A percentile compares a stretch with the other conserved stretches of the same genome.
phyloP scores from a whole-genome alignment of 1,139 yeast species.

The Casaregolazyma lundiana region DNA sequence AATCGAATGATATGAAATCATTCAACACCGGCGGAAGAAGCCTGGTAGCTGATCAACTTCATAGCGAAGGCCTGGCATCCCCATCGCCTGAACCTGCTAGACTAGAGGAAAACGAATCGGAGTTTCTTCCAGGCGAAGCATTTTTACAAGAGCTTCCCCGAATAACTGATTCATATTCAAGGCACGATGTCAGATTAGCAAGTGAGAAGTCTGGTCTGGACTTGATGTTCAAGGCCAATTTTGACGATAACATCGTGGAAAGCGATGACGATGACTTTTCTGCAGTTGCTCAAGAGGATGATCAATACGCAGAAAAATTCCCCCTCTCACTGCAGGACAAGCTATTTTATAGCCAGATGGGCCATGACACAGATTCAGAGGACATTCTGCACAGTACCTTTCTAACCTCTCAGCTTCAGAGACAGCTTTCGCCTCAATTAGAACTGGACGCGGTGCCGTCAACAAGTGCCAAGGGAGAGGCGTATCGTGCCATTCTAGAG shows the following conservation, averaged over 20 bases:
- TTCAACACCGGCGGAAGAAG: background rate
- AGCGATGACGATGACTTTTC: background rate
- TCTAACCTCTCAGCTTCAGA: background rate
- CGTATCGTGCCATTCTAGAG: conserved; percentile 2
- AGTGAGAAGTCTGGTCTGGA: conserved; percentile 40
- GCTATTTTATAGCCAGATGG: background rate
- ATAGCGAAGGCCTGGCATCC: background rate
- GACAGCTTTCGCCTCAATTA: background rate
- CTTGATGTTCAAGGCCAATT: conserved; percentile 79
- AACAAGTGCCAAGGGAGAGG: conserved; percentile 1
- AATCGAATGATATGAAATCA: background rate
- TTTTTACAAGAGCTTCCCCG: background rate
- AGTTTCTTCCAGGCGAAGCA: background rate
- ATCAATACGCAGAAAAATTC: background rate
- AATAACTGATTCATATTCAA: background rate
- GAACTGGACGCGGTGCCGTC: background rate
- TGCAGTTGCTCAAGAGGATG: background rate
- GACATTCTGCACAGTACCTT: background rate
- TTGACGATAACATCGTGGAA: conserved; percentile 59
- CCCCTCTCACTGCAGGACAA: background rate
- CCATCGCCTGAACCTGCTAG: background rate
- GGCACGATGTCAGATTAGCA: background rate
- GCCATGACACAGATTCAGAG: background rate
- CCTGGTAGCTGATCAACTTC: background rate
- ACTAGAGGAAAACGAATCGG: background rate